Evolutionary conservation across 352 stramenopile species (phyloP), one percentile per base, ranked within the genome.

Genomic region (Globisporangium cylindrosporum): DNA sequence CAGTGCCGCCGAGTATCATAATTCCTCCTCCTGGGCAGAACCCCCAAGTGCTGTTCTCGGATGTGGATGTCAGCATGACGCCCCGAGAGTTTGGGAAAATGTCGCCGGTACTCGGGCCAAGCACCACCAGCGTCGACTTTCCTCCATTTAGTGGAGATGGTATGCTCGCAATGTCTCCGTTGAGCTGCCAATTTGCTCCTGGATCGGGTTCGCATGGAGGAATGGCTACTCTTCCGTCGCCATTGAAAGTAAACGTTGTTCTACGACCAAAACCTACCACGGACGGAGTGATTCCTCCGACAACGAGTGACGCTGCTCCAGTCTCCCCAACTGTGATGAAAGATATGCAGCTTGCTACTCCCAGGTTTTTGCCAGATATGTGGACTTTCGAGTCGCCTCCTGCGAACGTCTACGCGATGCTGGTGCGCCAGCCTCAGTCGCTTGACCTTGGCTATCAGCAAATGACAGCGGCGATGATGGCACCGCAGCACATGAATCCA

Each of bases 391-490:
- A 71, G 24, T 18, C 58, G 14, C 48, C 38, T 14, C 29, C 66
- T 4, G 32, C 14, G 36, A 66, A 53, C n/a, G 18, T 66, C 22
- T 71, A 66, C 25, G 18, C 66, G 12, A 66, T 65, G 58, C 20
- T 71, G 24, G 4, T 66, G 5, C 58, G 66, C 65, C 53, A 53
- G 18, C 49, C 57, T 38, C 65, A 71, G 34, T 32, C 46, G 10
- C 7, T 62, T 2, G 66, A 71, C 18, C 25, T 58, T 9, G 58
- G 53, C 38, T 71, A 66, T 22, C 58, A 71, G 51, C 41, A 63
- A 41, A 24, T 66, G 25, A 51, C 60, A 51, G 60, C 48, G 15
- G 25, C 15, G 7, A 56, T 57, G 62, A 12, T 51, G 4, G n/a
- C 46, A 14, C 29, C n/a, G 20, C 14, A 51, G 20, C 55, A 49